phyloP scores from a whole-genome alignment of 257 asterid species.

The Solanum paucissectum region DNA sequence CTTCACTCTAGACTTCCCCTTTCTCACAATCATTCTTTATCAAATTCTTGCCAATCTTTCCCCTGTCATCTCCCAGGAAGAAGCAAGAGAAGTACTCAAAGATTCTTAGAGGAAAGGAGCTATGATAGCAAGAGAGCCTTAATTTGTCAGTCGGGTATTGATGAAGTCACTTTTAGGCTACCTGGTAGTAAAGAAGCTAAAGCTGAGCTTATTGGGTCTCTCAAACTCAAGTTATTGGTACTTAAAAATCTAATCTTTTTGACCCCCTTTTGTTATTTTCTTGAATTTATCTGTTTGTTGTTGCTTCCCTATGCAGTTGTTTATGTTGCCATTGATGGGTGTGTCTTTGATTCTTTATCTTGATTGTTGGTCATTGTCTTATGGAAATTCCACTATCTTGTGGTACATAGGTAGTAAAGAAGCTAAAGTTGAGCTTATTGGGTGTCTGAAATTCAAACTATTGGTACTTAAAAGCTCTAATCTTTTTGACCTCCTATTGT shows the following conservation, averaged over 20 bases:
- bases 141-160: conserved; percentile 27
- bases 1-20: conserved; percentile 32
- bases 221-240: conserved; percentile 73
- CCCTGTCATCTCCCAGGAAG: neutral
- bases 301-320: neutral
- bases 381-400: neutral
- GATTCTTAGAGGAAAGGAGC: neutral
- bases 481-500: neutral
- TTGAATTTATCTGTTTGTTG: neutral
- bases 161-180: conserved; percentile 19
- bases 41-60: conserved; percentile 2
- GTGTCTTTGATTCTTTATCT: neutral
- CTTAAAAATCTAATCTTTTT: neutral
- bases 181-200: conserved; percentile 22
- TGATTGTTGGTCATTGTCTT: neutral
- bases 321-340: neutral
- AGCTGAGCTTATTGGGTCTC: conserved; percentile 22
- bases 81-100: neutral
- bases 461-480: conserved; percentile 25
- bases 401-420: neutral
- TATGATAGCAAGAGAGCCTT: conserved; percentile 3
- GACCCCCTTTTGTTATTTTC: neutral
- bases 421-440: conserved; percentile 23
- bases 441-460: conserved; percentile 51
- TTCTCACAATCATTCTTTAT: conserved; percentile 9